phyloP scores from a whole-genome alignment of 2,329 filamentous ascomycete genomes.

The Epichloe hybrida region DNA sequence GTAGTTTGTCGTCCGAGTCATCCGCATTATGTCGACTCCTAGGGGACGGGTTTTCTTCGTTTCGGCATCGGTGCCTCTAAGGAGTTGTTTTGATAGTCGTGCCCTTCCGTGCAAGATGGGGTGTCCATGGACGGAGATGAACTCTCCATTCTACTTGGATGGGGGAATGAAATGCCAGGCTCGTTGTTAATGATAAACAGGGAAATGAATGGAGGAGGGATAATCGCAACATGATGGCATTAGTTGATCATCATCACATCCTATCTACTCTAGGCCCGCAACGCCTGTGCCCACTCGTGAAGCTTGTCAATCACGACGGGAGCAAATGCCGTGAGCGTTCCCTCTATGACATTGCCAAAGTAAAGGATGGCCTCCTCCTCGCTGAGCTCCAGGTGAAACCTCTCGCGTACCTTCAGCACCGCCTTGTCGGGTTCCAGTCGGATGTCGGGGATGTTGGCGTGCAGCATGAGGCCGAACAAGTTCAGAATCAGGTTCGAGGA shows the following conservation, averaged over 20 bases:
- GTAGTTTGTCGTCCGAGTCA: no score
- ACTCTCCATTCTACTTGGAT: no score
- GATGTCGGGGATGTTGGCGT: constrained; percentile 94
- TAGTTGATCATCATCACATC: not conserved
- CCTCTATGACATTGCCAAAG: constrained; percentile 81
- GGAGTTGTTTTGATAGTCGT: no score
- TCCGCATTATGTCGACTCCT: no score
- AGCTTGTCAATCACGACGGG: constrained; percentile 90
- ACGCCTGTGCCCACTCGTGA: constrained; percentile 87
- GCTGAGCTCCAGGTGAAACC: constrained; percentile 80
- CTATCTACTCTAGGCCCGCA: constrained; percentile 46
- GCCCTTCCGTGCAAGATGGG: no score
- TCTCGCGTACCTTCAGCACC: constrained; percentile 85
- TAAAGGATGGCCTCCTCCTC: constrained; percentile 86
- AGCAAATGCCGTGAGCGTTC: constrained; percentile 78
- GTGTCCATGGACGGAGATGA: no score
- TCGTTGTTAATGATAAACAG: no score
- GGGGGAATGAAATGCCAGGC: no score
- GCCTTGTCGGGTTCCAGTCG: constrained; percentile 85
- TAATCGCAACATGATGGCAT: no score
- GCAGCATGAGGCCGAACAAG: constrained; percentile 90
- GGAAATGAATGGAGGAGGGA: no score
- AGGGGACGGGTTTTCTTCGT: no score
- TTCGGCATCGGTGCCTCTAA: no score
- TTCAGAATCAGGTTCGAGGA: constrained; percentile 86